Evolutionary conservation across 805 yeast species (phyloP), one percentile per base, ranked within the genome.

Genomic region (Pichia cephalocereana): DNA sequence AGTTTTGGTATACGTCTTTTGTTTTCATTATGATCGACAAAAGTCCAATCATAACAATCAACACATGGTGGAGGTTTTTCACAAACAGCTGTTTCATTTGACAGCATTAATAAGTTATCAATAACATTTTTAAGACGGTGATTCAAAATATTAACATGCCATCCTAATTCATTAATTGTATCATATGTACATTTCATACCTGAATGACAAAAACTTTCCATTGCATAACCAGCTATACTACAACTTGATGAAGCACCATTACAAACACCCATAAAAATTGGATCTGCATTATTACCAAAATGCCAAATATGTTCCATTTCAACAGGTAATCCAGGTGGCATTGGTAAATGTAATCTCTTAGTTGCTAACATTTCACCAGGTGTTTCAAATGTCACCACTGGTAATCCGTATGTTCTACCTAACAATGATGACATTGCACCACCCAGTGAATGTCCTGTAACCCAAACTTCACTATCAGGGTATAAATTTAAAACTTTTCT

Each of bases 201-300:
- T 0, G 96, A 77, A 63, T 93, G 99, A 62, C 99, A 93, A 42
- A 82, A 83, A 0, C 96, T 83, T 60, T 93, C 99, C 96, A 93
- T 83, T 11, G 98, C 99, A 64, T 88, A 93, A 0, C 99, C 99
- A 1, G 86, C 96, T 9, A 87, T 73, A 51, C 91, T 82, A 65
- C 99, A 93, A 2, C 90, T 67, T 0, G 95, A 83, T 5, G 91
- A 80, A 0, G 93, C 95, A 10, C 99, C 99, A 59, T 86, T 89
- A 63, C 99, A 93, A 9, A 88, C 90, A 0, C 99, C 99, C 91
- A 90, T 84, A 59, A 74, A 93, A 2, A 93, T 86, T 1, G 99
- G 99, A 63, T 93, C 99, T 0, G 96, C 98, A 2, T 93, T 93
- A 63, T 93, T 91, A 3, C 99, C 99, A 61, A 93, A 70, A 62